Base-by-base conservation (phyloP, 2,329 filamentous ascomycete genomes). In the Chrysoporthe puriensis region DNA sequence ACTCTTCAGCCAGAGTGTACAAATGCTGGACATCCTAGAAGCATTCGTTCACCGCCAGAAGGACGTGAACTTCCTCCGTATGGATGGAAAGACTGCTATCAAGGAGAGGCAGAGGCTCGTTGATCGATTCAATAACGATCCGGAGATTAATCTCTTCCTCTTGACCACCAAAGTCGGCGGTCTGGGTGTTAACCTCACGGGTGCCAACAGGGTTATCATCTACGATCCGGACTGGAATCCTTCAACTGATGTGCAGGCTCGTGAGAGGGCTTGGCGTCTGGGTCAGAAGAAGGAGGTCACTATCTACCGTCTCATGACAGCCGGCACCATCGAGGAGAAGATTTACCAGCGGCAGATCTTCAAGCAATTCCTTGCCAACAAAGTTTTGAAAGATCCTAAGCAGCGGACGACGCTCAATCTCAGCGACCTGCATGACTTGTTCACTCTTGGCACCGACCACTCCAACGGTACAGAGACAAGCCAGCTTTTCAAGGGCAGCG, bases 161-260 rank as follows among this genome's bases (percentile, higher is more conserved):
- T 85, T 99, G 65, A 98, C 96, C 0, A 99, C 96, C 0, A 96
- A 96, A 76, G 96, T 97, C 21, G 96, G 96, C 58, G 96, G 96
- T 0, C 83, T 99, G 16, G 96, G 96, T 6, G 91, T 97, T 59
- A 99, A 99, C 72, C 82, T 99, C 32, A 99, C 96, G 0, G 96
- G 96, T 8, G 96, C 96, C 5, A 93, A 97, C 76, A 89, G 96
- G 44, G 95, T 99, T 71, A 97, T 99, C 75, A 98, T 99, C 65
- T 99, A 96, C 75, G 96, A 99, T 74, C 96, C 96, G 0, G 96
- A 99, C 76, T 99, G 96, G 96, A 98, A 98, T 74, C 96, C 95
- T 1, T 97, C 95, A 0, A 98, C 95, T 0, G 96, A 99, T 75
- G 85, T 97, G 36, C 96, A 99, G 80, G 96, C 96, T 18, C 90